Evolutionary conservation across 148 eudicot genomes (phyloP).

Genomic region (Diospyros lotus): DNA sequence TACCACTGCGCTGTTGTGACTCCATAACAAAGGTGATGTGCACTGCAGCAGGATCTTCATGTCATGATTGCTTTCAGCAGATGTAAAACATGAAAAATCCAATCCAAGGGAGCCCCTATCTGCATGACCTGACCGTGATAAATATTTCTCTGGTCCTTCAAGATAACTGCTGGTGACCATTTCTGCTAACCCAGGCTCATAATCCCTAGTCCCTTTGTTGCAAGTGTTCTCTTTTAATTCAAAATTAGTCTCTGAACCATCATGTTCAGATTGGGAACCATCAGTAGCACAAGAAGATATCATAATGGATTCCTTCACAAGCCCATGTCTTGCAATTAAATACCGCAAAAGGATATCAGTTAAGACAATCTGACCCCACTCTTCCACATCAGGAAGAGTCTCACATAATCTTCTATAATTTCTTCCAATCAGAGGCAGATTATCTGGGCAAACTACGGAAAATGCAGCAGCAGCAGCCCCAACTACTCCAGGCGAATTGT

Average conservation of each 20-base stretch:
- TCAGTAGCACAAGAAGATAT: conserved; percentile 33
- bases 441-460: conserved; percentile 84
- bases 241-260: conserved; percentile 28
- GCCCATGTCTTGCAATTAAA: conserved; percentile 91
- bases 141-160: conserved; percentile 90
- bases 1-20: conserved; percentile 95
- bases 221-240: conserved; percentile 20
- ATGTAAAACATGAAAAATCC: conserved; percentile 49
- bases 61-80: conserved; percentile 70
- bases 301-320: conserved; percentile 83
- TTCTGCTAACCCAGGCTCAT: conserved; percentile 38
- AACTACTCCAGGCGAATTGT: conserved; percentile 88
- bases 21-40: conserved; percentile 94
- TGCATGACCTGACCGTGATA: conserved; percentile 46
- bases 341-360: conserved; percentile 82
- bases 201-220: conserved; percentile 27
- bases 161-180: conserved; percentile 73
- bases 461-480: conserved; percentile 98
- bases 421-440: conserved; percentile 73
- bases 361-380: conserved; percentile 93
- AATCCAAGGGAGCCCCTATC: conserved; percentile 26
- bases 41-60: conserved; percentile 83
- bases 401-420: conserved; percentile 67
- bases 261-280: conserved; percentile 25
- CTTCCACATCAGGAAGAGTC: conserved; percentile 92